Evolutionary conservation across 2,329 filamentous ascomycete species (phyloP), one percentile per base, ranked within the genome.

Genomic region (Trichophyton benhamiae): DNA sequence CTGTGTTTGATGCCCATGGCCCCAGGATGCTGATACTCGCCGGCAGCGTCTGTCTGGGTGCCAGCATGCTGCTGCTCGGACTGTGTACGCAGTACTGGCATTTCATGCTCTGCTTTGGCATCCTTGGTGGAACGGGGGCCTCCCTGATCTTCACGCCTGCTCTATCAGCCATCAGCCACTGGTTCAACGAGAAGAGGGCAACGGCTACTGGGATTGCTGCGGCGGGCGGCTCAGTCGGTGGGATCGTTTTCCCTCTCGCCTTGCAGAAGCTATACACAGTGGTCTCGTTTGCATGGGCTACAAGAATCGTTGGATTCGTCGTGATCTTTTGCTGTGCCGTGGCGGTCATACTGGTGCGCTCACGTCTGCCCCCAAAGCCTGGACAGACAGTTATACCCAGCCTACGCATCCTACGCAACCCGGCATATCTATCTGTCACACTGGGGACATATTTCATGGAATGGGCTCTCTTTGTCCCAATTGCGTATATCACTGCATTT

Each of bases 1-100:
- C 74, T 0, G 69, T 75, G 3, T 76, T 76, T 62, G 74, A 76
- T 58, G 68, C 69, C 5, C 67, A 71, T 20, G 72, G 74, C 1
- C 69, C 72, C 0, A 65, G 65, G 13, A 62, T 67, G 17, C 62
- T 74, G 3, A 65, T 74, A 5, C 60, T 74, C 11, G 68, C 67
- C 4, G 72, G 70, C 1, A 70, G 66, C 13, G 61, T 74, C 33
- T 69, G 70, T 33, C 64, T 72, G 1, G 63, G 66, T 30, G 66
- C 68, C 1, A 53, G 49, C 49, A 57, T 75, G 3, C 63, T 76
- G 13, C 66, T 68, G 0, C 68, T 73, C 62, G 69, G 71, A 15
- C 61, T 71, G 42, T 71, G 62, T 62, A 66, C 57, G 71, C 69
- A 72, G 61, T 75, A 73, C 60, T 74, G 73, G 59, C 72, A 74